Evolutionary conservation across 441 rosid genomes (phyloP).

Genomic region (Omphalea diandra): DNA sequence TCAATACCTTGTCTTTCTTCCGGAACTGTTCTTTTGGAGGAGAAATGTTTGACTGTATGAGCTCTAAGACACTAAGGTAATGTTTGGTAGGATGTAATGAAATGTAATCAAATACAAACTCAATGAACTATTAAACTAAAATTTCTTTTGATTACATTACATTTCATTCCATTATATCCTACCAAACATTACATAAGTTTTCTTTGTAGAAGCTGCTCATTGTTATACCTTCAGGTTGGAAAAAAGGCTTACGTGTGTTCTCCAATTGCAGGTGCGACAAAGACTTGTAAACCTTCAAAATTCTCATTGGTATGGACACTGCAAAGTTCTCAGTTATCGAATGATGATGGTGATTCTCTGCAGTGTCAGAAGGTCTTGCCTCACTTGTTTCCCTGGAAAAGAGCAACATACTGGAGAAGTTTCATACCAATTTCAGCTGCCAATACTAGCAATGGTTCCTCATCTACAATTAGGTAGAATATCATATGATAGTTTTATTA

Average conservation of each 20-base stretch:
- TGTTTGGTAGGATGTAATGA: too few species aligned
- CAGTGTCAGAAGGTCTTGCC: slow-evolving; percentile 54
- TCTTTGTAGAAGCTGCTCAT: too few species aligned
- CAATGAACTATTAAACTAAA: too few species aligned
- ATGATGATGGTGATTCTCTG: slow-evolving; percentile 28
- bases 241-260: slow-evolving; percentile 13
- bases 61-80: too few species aligned
- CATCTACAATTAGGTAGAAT: slow-evolving; percentile 60
- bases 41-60: too few species aligned
- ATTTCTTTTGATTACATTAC: too few species aligned
- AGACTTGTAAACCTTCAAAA: slow-evolving; percentile 55
- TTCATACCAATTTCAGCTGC: slow-evolving; percentile 44
- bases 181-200: too few species aligned
- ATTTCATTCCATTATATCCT: too few species aligned
- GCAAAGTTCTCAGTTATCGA: slow-evolving; percentile 43
- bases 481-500: slow-evolving; percentile 20
- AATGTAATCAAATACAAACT: too few species aligned
- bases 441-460: slow-evolving; percentile 40
- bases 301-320: slow-evolving; percentile 80
- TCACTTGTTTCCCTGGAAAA: slow-evolving; percentile 88
- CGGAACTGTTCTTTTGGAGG: too few species aligned
- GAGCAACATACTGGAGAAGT: slow-evolving; percentile 66
- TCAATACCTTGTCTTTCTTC: too few species aligned
- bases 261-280: slow-evolving; percentile 41
- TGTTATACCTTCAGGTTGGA: too few species aligned